These are phyloP conservation scores for Colletotrichum orchidophilum DNA, from an alignment of 2,329 filamentous ascomycete species.

Conservation along the genomic window DNA sequence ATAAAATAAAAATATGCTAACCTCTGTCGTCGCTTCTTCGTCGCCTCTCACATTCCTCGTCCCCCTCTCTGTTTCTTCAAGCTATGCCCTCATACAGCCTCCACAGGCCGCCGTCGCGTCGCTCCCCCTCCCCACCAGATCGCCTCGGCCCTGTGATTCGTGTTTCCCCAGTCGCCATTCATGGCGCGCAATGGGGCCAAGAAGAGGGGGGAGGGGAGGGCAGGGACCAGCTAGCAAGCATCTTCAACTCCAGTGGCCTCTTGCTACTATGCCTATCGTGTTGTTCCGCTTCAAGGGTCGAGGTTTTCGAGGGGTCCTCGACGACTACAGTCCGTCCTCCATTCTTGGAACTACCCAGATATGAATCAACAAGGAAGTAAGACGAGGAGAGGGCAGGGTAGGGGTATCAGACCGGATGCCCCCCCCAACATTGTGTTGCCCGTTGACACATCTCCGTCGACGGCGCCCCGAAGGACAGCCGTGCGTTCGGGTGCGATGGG, in stretches of 20 bases:
- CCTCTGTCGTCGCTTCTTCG: constrained; percentile 20
- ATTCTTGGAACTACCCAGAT: background rate
- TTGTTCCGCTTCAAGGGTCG: constrained; percentile 22
- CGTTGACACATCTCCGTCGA: background rate
- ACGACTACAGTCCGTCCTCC: background rate
- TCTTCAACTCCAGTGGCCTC: constrained; percentile 26
- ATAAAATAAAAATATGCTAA: constrained; percentile 12
- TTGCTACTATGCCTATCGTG: constrained; percentile 17
- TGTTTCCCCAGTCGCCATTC: constrained; percentile 29
- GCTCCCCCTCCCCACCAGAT: constrained; percentile 31
- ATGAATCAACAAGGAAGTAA: constrained; percentile 1
- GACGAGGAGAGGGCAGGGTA: constrained; percentile 5
- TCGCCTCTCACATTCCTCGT: background rate
- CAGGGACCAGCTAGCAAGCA: constrained; percentile 17
- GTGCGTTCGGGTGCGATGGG: background rate
- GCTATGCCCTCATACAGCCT: constrained; percentile 18
- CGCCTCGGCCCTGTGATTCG: constrained; percentile 33
- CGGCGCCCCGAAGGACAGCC: background rate
- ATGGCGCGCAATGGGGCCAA: constrained; percentile 26
- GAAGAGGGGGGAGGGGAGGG: constrained; percentile 11
- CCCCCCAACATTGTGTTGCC: constrained; percentile 15
- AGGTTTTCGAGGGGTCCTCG: constrained; percentile 25
- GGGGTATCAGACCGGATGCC: background rate
- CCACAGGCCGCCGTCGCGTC: constrained; percentile 29
- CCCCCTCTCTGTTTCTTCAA: constrained; percentile 20